Base-by-base conservation (phyloP, 441 rosid genomes). In the Syzygium malaccense region DNA sequence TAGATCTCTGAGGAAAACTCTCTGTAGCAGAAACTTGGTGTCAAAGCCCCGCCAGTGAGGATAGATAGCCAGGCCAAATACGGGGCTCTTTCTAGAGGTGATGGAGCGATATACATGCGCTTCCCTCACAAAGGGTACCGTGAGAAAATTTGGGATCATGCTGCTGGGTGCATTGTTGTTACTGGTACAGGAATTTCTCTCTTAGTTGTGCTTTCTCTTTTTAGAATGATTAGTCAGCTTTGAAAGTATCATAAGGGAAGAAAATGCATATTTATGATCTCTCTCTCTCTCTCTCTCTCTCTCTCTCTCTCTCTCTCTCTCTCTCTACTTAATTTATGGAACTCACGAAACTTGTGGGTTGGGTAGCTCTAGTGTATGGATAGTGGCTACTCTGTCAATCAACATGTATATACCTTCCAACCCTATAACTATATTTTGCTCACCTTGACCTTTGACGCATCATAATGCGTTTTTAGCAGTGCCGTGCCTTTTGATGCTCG, bases 81-180 rank as follows among this genome's bases (percentile, higher is more conserved):
- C 88, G 99, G 97, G 7, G 98, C 96, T 66, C 90, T 98, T 88
- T 95, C 98, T 17, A 91, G 97, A 93, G 99, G 99, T 86, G 98
- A 97, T 85, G 99, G 99, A 84, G 96, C 96, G 60, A 96, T 98
- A 89, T 98, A 97, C 92, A 87, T 98, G 91, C 99, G 99, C 78
- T 93, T 97, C 91, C 97, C 99, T 64, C 96, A 90, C 86, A 88
- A 89, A 91, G 99, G 99, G 66, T 92, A 98, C 91, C 96, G 93
- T 30, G 99, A 98, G 89, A 90, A 92, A 86, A 98, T 97, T 93
- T 97, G 99, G 99, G 99, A 98, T 93, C 99, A 98, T 92, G 99
- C 99, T 56, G 96, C 98, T 32, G 98, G 99, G 68, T 92, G 91
- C 88, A 96, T 98, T 79, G 97, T 98, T 84, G 97, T 96, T 64